phyloP scores from a whole-genome alignment of 495 filamentous ascomycete genomes.

The Entonaema liquescens region DNA sequence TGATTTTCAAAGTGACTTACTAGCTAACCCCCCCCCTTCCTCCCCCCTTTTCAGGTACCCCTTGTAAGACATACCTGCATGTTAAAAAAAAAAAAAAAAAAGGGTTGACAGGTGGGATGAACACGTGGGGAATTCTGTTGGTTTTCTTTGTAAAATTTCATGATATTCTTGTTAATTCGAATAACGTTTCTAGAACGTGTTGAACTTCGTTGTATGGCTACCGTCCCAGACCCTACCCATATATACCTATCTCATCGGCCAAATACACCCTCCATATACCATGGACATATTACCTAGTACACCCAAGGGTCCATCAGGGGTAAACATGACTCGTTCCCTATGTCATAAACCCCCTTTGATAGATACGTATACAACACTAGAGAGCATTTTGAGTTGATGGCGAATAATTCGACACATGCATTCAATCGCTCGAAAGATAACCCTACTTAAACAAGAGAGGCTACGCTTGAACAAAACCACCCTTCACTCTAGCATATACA shows the following conservation, averaged over 20 bases:
- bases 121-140: slow-evolving; percentile 1
- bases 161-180: neutral
- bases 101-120: slow-evolving; percentile 6
- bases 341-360: slow-evolving; percentile 3
- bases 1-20: neutral
- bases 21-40: neutral
- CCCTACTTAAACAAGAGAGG: slow-evolving; percentile 5
- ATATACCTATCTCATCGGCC: neutral
- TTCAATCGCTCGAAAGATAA: slow-evolving; percentile 20
- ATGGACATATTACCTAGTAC: neutral
- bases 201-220: neutral
- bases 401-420: slow-evolving; percentile 16
- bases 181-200: neutral
- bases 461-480: slow-evolving; percentile 7
- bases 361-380: neutral
- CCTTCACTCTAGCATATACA: slow-evolving; percentile 32
- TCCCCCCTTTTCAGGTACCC: neutral
- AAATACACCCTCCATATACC: neutral
- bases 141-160: neutral
- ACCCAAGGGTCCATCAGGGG: neutral
- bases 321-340: slow-evolving; percentile 4
- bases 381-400: neutral
- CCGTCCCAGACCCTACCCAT: neutral
- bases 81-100: slow-evolving; percentile 1
- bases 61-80: neutral